Evolutionary conservation across 352 stramenopile genomes (phyloP), one percentile per base, ranked within the genome.

Genomic region (Globisporangium nagaii): DNA sequence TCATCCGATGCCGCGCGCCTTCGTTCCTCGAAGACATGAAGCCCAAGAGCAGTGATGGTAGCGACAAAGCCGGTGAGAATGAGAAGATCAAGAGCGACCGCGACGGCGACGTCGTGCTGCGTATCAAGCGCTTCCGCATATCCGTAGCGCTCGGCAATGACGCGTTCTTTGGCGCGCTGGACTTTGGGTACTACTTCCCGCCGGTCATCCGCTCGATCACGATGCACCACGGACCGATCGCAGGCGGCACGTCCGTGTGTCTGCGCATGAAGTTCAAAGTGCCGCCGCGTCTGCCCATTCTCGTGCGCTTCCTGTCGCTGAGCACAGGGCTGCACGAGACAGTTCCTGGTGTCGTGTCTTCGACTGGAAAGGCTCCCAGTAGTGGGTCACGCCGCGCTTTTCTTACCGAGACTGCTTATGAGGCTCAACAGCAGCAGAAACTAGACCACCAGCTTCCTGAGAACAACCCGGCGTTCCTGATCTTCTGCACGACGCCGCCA

Each of bases 191-290:
- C 35, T 85, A 82, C 43, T 79, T 75, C 17, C 77, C 79, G 4
- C 72, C 75, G 3, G 61, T 84, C 0, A 87, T 92, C 27, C 65
- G 68, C 25, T 77, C 71, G 0, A 68, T 92, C 24, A 80, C 72
- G 1, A 64, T 77, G n/a, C 82, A 92, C 40, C 82, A 89, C 41
- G 82, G 82, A 0, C 82, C 82, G 5, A 59, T 61, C 10, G 74
- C 77, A 0, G 82, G 82, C 22, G 82, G 79, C 2, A 90, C 75
- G 0, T 59, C 65, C 19, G 48, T 92, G 8, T 62, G 62, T 25
- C 59, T 92, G 30, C 71, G 71, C 3, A 88, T 92, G 79, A 90
- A 89, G 44, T 71, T 86, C 56, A 83, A 79, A 32, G 72, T 92
- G 10, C 79, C 82, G 10, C 45, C 53, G 3, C 35, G 58, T 1